These are phyloP conservation scores for Posidonia australis DNA, from an alignment of 106 monocot genomes.

Conservation along the genomic window DNA sequence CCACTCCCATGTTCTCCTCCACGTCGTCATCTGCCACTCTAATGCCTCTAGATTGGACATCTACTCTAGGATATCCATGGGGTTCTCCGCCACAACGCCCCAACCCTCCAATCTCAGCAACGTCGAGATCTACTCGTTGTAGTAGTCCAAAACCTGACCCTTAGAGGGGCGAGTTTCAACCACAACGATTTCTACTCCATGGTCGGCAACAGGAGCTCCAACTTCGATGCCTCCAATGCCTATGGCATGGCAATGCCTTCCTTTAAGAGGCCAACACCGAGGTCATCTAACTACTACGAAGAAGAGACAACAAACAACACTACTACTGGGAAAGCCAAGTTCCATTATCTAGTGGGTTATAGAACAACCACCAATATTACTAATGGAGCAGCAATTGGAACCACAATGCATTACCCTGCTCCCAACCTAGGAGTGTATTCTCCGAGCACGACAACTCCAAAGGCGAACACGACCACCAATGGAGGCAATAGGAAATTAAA, in stretches of 20 bases:
- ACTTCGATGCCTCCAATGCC: slow-evolving; percentile 19
- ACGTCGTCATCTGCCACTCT: slow-evolving; percentile 11
- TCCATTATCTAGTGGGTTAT: slow-evolving; percentile 5
- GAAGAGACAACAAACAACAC: slow-evolving; percentile 13
- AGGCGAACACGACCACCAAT: slow-evolving; percentile 1
- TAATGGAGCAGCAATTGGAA: background rate
- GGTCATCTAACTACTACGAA: slow-evolving; percentile 20
- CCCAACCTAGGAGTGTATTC: slow-evolving; percentile 22
- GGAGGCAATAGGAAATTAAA: background rate
- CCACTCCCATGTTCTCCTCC: no score
- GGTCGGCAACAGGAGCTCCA: slow-evolving; percentile 4
- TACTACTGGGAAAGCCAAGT: slow-evolving; percentile 6
- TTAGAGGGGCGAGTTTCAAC: slow-evolving; percentile 2
- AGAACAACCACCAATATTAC: background rate
- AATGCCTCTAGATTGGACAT: slow-evolving; percentile 9
- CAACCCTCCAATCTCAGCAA: slow-evolving; percentile 18
- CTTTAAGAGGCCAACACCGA: no score
- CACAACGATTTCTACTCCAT: slow-evolving; percentile 13
- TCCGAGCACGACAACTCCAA: slow-evolving; percentile 5
- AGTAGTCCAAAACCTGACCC: no score
- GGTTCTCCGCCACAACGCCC: slow-evolving; percentile 8
- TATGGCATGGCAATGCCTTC: background rate
- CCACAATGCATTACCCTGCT: slow-evolving; percentile 7
- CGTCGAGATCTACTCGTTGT: slow-evolving; percentile 15
- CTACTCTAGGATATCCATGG: slow-evolving; percentile 6